Base-by-base conservation (phyloP, 768 basidiomycete genomes). In the Calocera viscosa region DNA sequence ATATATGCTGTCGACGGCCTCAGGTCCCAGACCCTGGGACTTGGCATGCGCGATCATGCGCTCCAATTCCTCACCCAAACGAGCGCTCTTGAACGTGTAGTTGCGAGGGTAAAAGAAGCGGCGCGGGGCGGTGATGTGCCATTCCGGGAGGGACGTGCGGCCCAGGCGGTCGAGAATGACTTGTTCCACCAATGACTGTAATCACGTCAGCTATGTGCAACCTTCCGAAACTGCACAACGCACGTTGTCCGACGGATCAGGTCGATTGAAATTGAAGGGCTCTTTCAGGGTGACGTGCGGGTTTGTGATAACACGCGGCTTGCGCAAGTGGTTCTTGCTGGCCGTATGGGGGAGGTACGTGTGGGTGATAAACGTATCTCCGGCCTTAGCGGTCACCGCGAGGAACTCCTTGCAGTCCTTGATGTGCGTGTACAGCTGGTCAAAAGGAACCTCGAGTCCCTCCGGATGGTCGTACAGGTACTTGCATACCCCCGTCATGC, bases 291-390 rank as follows among this genome's bases (percentile, higher is more conserved):
- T 67, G 5, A 69, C 67, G 43, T 72, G 72, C 1, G 72, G 72
- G 65, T 72, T 72, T 12, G 70, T 70, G 67, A 72, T 72, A 34
- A 71, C 68, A 43, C 72, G n/a, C 11, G 69, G 60, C 47, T 71
- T 71, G 43, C 68, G 69, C 32, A 70, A 63, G 43, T 71, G 67
- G 63, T 72, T 72, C 16, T 47, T 69, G 17, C 68, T 64, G 26
- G 63, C 40, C 1, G 69, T 40, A 63, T 72, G 72, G 1, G 69
- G 70, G 19, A 69, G 35, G 7, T 69, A 35, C 22, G 64, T 41
- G 41, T 67, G 66, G 24, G 67, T 69, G 41, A 72, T 66, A 47
- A 72, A 67, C 17, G 69, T 66, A 35, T 72, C 72, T 1, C 72
- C 72, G 3, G 67, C 67, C 60, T 72, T 69, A 60, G 70, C 72